phyloP scores from a whole-genome alignment of 768 basidiomycete genomes.

The button mushroom (Agaricus bisporus) region DNA sequence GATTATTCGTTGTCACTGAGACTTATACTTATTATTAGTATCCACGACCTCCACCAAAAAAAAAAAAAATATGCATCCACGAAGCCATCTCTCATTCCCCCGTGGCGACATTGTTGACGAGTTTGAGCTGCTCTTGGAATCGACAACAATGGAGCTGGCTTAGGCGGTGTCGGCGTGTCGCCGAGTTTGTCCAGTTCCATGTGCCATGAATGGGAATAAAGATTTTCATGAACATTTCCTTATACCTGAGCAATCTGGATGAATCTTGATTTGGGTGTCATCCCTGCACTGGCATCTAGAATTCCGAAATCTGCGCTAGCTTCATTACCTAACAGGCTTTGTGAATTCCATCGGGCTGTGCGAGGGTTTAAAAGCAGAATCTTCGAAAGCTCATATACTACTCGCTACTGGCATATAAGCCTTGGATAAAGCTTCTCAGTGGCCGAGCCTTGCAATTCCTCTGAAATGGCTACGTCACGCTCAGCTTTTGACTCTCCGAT shows the following conservation, averaged over 20 bases:
- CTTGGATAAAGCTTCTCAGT: too few species aligned
- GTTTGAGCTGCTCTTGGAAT: background rate
- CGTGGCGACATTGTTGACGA: background rate
- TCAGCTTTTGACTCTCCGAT: too few species aligned
- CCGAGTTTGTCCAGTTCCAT: background rate
- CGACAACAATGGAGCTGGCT: background rate
- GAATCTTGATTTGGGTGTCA: background rate
- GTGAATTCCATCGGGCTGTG: slow-evolving; percentile 3
- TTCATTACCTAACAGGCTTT: background rate
- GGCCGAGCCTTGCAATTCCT: too few species aligned
- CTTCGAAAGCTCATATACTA: too few species aligned
- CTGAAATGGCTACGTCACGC: too few species aligned
- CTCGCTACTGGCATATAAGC: too few species aligned
- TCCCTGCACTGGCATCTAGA: background rate
- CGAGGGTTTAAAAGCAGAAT: slow-evolving; percentile 9
- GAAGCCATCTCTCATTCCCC: background rate
- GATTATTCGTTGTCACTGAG: too few species aligned
- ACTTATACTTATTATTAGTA: too few species aligned
- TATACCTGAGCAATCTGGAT: background rate
- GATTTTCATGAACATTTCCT: slow-evolving; percentile 4
- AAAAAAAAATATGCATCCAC: too few species aligned
- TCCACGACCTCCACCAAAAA: too few species aligned
- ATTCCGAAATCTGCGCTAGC: background rate
- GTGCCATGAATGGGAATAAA: slow-evolving; percentile 2
- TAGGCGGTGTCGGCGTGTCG: too few species aligned